Conservation (phyloP, 495 filamentous ascomycete species). For the Aspergillus sparsus region DNA sequence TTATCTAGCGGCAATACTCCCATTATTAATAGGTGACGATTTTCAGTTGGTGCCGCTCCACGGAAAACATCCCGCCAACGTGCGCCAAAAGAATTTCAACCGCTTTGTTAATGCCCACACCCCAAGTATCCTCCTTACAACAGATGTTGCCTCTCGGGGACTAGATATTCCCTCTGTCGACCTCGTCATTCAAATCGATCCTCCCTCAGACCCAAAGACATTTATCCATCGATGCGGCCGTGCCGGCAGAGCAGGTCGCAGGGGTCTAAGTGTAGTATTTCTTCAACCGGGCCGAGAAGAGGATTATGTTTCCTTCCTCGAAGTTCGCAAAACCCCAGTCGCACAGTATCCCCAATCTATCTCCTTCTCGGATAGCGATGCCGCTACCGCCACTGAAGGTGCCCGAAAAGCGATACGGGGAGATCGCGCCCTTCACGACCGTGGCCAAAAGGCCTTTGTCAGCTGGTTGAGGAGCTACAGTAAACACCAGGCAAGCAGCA, state of each 20-base stretch:
- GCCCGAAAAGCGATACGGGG: constrained; percentile 63
- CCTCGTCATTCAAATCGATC: constrained; percentile 89
- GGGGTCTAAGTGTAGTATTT: constrained; percentile 80
- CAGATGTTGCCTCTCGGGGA: constrained; percentile 81
- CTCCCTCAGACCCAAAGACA: constrained; percentile 87
- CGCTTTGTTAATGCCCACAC: constrained; percentile 66
- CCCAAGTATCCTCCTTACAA: constrained; percentile 82
- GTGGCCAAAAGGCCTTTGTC: constrained; percentile 86
- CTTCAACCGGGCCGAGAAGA: constrained; percentile 81
- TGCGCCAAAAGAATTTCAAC: constrained; percentile 77
- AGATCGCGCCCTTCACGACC: constrained; percentile 85
- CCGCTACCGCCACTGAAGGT: constrained; percentile 46
- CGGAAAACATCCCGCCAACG: constrained; percentile 80
- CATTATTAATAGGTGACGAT: constrained; percentile 56
- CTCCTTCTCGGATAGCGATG: constrained; percentile 56
- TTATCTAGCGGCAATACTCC: constrained; percentile 79
- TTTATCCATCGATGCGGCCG: constrained; percentile 95
- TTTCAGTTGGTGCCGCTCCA: constrained; percentile 79
- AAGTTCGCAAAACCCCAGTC: constrained; percentile 87
- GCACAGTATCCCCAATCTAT: constrained; percentile 57
- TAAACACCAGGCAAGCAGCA: constrained; percentile 86
- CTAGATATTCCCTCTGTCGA: constrained; percentile 95
- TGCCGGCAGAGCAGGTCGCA: constrained; percentile 84
- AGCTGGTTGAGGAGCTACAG: constrained; percentile 88
- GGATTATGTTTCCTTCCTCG: constrained; percentile 85